Percentiles rank a stretch among this genome's conserved stretches.
Conservation (phyloP, 768 basidiomycete species). For the Mycena capillaripes region DNA sequence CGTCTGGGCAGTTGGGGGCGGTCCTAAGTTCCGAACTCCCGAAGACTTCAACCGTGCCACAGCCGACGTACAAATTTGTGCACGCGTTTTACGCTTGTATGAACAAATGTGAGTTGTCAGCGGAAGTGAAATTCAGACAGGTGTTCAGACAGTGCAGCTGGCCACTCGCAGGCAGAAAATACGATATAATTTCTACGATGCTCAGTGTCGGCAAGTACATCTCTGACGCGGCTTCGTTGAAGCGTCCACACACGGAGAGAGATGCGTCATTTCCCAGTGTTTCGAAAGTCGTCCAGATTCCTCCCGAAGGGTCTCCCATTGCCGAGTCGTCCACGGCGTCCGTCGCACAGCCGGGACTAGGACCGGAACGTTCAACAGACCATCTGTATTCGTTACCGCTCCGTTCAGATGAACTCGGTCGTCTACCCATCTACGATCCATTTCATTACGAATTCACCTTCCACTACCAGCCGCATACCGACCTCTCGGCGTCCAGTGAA, state of each 20-base stretch:
- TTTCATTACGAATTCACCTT: background rate
- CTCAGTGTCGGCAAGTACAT: slow-evolving; percentile 4
- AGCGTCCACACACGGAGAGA: background rate
- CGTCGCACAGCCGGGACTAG: background rate
- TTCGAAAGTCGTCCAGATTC: background rate
- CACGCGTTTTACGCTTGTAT: slow-evolving; percentile 41
- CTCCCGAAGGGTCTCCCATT: background rate
- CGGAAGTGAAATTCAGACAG: background rate
- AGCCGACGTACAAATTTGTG: slow-evolving; percentile 55
- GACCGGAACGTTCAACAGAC: background rate
- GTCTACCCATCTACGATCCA: background rate
- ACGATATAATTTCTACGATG: slow-evolving; percentile 16
- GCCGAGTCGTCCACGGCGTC: background rate
- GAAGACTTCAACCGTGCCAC: slow-evolving; percentile 49
- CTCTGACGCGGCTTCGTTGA: background rate
- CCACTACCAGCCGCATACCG: background rate
- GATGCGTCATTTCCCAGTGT: background rate
- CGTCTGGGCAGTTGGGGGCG: slow-evolving; percentile 52
- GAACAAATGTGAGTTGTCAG: background rate
- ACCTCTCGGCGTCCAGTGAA: too few relatives aligned
- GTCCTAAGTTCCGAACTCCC: slow-evolving; percentile 28
- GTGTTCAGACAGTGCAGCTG: background rate
- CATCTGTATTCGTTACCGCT: background rate
- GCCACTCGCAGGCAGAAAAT: slow-evolving; percentile 10
- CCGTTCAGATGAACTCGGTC: background rate